Base-by-base conservation (phyloP, 441 rosid species). In the Kokia cookei region DNA sequence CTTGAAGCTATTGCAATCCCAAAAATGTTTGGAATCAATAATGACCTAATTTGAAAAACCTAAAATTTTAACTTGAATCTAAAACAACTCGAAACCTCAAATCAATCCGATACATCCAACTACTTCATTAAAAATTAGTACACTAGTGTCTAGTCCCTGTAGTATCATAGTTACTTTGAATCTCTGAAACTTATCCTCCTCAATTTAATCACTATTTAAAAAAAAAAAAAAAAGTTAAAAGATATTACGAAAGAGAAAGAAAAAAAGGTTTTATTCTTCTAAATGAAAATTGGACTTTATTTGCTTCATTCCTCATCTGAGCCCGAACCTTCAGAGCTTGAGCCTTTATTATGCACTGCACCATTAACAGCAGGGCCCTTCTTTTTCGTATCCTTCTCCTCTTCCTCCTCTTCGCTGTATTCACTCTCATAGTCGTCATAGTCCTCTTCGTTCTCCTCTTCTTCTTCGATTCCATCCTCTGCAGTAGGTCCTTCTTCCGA, bases 401-500 rank as follows among this genome's bases (percentile, higher is more conserved):
- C 97, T 27, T 85, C 93, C 82, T 95, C 99, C 26, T 95, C 98
- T 79, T 93, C 98, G 50, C 98, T 91, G 80, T 93, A 93, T 77
- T 93, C 98, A 47, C 98, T 93, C 85, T 93, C 99, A 32, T 93
- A 93, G 84, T 95, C 78, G 11, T 88, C 98, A 15, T 87, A 90
- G 22, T 89, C 99, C 73, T 95, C 97, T 47, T 91, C 94, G 17
- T 77, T 82, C 87, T 91, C 97, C 79, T 93, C 99, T 82, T 93
- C 99, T 85, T 95, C 97, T 76, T 95, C 99, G 53, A 85, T 71
- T 57, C 97, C 99, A 51, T 95, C 98, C 78, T 93, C 99, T 73
- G 86, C 81, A 50, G 84, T 42, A 3, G 84, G 84, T 69, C 95
- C 93, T 82, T 95, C 98, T 22, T 93, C 97, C 14, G 89, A 73